Base-by-base conservation (phyloP, 169 alveolate genomes). In the Plasmodium billcollinsi region DNA sequence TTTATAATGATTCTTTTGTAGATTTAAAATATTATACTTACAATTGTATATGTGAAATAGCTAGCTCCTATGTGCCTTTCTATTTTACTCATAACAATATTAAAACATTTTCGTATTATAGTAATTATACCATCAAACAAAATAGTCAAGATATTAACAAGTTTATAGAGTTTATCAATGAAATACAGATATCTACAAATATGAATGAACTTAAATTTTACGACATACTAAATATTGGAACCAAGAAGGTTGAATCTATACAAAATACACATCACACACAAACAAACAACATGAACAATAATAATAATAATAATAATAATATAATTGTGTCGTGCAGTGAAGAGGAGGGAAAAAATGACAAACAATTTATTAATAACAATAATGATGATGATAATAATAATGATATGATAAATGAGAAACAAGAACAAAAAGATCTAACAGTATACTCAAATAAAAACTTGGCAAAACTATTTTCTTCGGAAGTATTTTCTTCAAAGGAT, bases 1-100 rank as follows among this genome's bases (percentile, higher is more conserved):
- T 86, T 50, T 86, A 86, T 54, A 86, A 73, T 66, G 88, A 86
- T 9, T 72, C 88, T 18, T 86, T 86, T 70, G 76, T 62, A 15
- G 88, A 86, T 66, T 65, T 86, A 24, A 86, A 86, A 26, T 73
- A 72, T 43, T 86, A 72, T 66, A 86, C 75, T 3, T 86, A 86
- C 50, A 86, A 86, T 66, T 86, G 92, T 56, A 86, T 86, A 59
- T 86, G 92, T 24, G 92, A 86, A 52, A 86, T 86, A 4, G 92
- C 92, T 7, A 86, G 92, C 26, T 86, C 92, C n/a, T 86, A 86
- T 47, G 69, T 86, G 21, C 92, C 92, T n/a, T 86, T 86, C 58
- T 86, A 86, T 73, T 86, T 86, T 24, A 86, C 86, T 7, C 88
- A 70, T 15, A 86, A 86, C 21, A 61, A 52, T 21, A 86, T 86